Evolutionary conservation across 2,329 filamentous ascomycete genomes (phyloP), one percentile per base, ranked within the genome.

Genomic region (Ceratocystis papillata): DNA sequence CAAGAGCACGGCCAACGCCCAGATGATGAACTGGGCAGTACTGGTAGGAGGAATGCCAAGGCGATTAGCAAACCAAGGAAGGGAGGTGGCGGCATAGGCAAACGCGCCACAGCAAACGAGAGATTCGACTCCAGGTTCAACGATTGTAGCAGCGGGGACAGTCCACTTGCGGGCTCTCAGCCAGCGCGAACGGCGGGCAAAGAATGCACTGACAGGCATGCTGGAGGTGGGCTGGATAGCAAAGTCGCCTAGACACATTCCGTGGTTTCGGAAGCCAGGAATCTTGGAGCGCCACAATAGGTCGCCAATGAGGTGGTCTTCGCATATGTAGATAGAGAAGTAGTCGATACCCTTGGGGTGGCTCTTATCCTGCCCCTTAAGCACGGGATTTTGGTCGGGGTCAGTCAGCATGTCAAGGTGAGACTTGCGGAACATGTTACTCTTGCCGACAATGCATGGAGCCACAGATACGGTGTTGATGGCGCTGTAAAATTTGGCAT

Each of bases 401-500:
- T 82, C 75, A 41, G 85, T 86, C 7, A 94, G 83, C 70, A 83
- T 82, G 75, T 96, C 84, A 45, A 99, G 84, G 72, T 99, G 93
- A 0, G 90, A 89, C 69, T 88, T 89, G 67, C 94, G 88, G 77
- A 97, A 99, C 92, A 99, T 97, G 77, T 95, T 97, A 72, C 90
- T 96, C 78, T 99, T 99, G 63, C 94, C 94, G 25, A 97, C 87
- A 67, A 96, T 88, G 75, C 94, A 99, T 7, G 95, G 94, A 0
- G 94, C 94, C 64, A 97, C 78, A 2, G 88, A 82, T 17, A 96
- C 90, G 0, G 90, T 89, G 76, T 97, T 97, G 81, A 99, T 99
- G 68, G 93, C 94, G 7, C 87, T 88, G 78, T 99, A 99, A 80
- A 99, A 97, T 74, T 99, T 99, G 71, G 91, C 90, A 75, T 99